phyloP scores from a whole-genome alignment of 305 asterid species.

The Fraxinus ornus region DNA sequence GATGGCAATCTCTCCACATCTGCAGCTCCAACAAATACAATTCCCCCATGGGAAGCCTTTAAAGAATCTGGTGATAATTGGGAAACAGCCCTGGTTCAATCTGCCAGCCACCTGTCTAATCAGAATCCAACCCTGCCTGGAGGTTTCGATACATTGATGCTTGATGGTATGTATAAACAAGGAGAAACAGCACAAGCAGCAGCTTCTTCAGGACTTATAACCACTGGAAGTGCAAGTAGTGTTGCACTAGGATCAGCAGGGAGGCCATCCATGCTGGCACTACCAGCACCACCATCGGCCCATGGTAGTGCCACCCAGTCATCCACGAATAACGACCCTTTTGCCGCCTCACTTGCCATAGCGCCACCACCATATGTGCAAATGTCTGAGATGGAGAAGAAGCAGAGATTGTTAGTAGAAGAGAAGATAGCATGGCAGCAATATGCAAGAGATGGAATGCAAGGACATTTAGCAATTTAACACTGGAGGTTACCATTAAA shows the following conservation, averaged over 20 bases:
- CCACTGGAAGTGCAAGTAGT: constrained; percentile 85
- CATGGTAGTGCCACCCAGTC: constrained; percentile 25
- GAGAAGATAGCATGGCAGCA: constrained; percentile 93
- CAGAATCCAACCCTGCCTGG: constrained; percentile 63
- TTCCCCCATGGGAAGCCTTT: constrained; percentile 81
- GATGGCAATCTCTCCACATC: constrained; percentile 43
- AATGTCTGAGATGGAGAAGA: constrained; percentile 91
- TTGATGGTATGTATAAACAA: constrained; percentile 89
- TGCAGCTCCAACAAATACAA: constrained; percentile 28
- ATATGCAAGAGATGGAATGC: constrained; percentile 76
- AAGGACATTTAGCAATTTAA: constrained; percentile 60
- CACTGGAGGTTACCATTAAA: constrained; percentile 48
- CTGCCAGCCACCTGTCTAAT: constrained; percentile 70
- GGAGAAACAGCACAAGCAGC: constrained; percentile 53
- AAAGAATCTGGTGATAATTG: constrained; percentile 68
- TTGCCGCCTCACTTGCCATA: constrained; percentile 66
- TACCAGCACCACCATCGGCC: constrained; percentile 74
- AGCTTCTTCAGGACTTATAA: constrained; percentile 55
- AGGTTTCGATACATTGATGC: constrained; percentile 57
- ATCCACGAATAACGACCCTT: constrained; percentile 46
- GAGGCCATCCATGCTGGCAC: constrained; percentile 71
- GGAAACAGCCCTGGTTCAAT: constrained; percentile 71
- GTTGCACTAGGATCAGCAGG: constrained; percentile 84
- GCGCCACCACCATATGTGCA: constrained; percentile 88
- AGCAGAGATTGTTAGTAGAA: constrained; percentile 60